Base-by-base conservation (phyloP, 2,329 filamentous ascomycete genomes). In the Monilinia polystroma region DNA sequence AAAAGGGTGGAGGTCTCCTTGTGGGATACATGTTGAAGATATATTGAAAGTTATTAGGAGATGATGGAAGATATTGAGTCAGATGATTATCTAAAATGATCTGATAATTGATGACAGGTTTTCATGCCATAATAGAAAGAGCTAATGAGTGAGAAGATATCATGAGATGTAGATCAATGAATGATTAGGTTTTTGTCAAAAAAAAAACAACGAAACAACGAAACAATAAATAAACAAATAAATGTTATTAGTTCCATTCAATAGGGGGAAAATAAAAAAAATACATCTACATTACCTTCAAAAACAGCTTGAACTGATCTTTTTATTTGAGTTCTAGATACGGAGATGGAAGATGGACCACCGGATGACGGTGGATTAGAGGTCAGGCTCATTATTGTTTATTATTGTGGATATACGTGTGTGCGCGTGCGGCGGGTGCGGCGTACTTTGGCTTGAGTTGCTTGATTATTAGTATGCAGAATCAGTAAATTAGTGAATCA, bases 291-390 rank as follows among this genome's bases (percentile, higher is more conserved):
- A 67, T 73, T 80, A 86, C 85, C 85, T 78, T 87, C 84, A 79
- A 87, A 87, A 49, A 83, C 82, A 69, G 84, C 81, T 76, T 87
- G 85, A 66, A 85, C 83, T 71, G 81, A 85, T 74, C 85, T 81
- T 79, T 87, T 88, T 65, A 86, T 79, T 72, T 82, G 81, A 68
- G 76, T 78, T 68, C 80, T 79, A 63, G 77, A 69, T 58, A 71
- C 70, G 57, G 72, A 70, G 55, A 69, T 73, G 67, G 75, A 76
- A 64, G 73, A 72, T 35, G 73, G 72, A 18, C 72, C 71, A 38
- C 73, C 73, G 68, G 75, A 74, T 20, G 75, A 76, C 45, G 74
- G 74, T 66, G 75, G 75, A 68, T 76, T 76, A 49, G 74, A 75
- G 53, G 74, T 72, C 72, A 74, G 72, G 69, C 70, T 76, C 69